A percentile compares a stretch with the other conserved stretches of the same genome.
Evolutionary conservation across 495 filamentous ascomycete genomes (phyloP).

Genomic region (Penicillium paradoxum): DNA sequence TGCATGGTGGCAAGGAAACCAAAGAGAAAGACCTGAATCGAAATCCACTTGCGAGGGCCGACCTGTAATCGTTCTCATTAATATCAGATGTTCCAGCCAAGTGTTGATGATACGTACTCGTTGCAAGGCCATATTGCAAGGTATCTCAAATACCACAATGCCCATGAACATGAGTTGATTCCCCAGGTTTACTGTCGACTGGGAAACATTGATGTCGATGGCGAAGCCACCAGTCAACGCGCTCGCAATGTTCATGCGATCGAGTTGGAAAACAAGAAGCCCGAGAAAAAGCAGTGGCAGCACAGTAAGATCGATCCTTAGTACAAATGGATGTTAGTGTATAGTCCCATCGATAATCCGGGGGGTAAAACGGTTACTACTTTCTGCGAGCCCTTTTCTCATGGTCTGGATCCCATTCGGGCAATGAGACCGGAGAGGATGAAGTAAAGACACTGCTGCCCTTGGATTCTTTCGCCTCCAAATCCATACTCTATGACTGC

Average conservation of each 20-base stretch:
- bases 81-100: no score
- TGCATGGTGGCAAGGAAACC: conserved; percentile 50
- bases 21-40: conserved; percentile 47
- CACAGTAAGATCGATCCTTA: conserved; percentile 8
- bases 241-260: conserved; percentile 45
- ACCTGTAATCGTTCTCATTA: conserved; percentile 26
- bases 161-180: conserved; percentile 50
- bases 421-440: neutral
- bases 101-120: conserved; percentile 3
- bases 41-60: conserved; percentile 48
- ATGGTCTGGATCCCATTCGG: neutral
- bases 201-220: conserved; percentile 38
- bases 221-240: conserved; percentile 43
- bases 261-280: conserved; percentile 47
- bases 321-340: neutral
- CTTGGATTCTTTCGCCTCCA: neutral
- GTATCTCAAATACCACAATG: conserved; percentile 51
- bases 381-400: neutral
- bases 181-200: conserved; percentile 52
- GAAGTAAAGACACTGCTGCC: neutral
- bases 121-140: conserved; percentile 43
- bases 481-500: neutral
- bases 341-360: neutral
- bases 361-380: neutral
- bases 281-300: conserved; percentile 45